phyloP scores from a whole-genome alignment of 495 filamentous ascomycete species.

The Podospora didyma region DNA sequence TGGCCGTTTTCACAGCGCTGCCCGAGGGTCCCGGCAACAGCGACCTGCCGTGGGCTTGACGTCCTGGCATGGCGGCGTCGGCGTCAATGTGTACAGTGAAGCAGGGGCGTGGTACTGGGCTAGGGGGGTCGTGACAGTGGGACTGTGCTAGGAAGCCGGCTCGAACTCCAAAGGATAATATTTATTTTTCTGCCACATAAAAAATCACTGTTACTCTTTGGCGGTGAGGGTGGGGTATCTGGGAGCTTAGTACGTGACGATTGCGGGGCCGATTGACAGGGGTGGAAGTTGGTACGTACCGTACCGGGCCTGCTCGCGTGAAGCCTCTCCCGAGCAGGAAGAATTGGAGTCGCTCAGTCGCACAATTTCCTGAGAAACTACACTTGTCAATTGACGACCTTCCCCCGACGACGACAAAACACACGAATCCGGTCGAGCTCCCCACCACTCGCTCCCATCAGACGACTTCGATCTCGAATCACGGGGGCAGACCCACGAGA shows the following conservation, averaged over 20 bases:
- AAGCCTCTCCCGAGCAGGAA: too few relatives aligned
- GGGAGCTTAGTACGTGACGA: neutral
- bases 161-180: neutral
- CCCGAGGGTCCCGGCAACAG: slow-evolving; percentile 26
- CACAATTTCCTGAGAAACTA: too few relatives aligned
- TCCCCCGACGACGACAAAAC: too few relatives aligned
- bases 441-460: too few relatives aligned
- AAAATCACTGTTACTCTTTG: slow-evolving; percentile 18
- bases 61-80: slow-evolving; percentile 59
- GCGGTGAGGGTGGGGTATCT: slow-evolving; percentile 24
- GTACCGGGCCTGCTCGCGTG: too few relatives aligned
- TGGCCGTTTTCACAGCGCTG: neutral
- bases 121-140: neutral
- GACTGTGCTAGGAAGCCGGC: neutral
- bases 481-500: neutral
- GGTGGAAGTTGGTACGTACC: neutral
- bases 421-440: too few relatives aligned
- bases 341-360: too few relatives aligned
- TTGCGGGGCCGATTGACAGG: slow-evolving; percentile 9
- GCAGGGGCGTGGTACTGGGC: too few relatives aligned
- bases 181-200: slow-evolving; percentile 13
- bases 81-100: too few relatives aligned
- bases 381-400: too few relatives aligned
- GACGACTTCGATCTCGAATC: neutral
- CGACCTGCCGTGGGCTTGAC: slow-evolving; percentile 56